These are phyloP conservation scores for Heterococcus sp. DNA, from an alignment of 108 stramenopile species.

Conservation along the genomic window DNA sequence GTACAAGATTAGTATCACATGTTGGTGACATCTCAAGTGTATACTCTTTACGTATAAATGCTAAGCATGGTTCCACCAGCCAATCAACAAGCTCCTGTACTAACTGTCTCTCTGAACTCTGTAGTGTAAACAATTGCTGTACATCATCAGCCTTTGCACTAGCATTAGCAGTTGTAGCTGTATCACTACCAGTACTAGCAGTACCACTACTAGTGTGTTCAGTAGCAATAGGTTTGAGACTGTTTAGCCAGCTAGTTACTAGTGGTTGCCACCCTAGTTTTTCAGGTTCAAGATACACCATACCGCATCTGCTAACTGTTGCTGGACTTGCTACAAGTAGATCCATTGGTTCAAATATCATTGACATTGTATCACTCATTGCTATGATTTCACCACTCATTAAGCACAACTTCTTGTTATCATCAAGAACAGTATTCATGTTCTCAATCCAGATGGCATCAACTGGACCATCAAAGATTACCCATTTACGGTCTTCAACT, in stretches of 20 bases:
- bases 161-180: too few relatives aligned
- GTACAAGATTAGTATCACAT: constrained; percentile 60
- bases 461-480: constrained; percentile 69
- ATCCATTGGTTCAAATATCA: constrained; percentile 69
- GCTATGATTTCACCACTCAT: constrained; percentile 64
- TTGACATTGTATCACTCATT: constrained; percentile 61
- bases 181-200: too few relatives aligned
- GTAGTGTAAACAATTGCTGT: constrained; percentile 16
- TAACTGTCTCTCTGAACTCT: constrained; percentile 18
- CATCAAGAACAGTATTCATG: constrained; percentile 66
- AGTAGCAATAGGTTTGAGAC: too few relatives aligned
- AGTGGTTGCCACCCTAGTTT: constrained; percentile 57
- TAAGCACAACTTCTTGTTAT: constrained; percentile 58
- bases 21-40: constrained; percentile 60
- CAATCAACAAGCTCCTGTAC: constrained; percentile 52
- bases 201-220: too few relatives aligned
- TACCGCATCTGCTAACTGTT: constrained; percentile 63
- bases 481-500: constrained; percentile 67
- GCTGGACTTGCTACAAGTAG: constrained; percentile 63
- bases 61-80: constrained; percentile 64
- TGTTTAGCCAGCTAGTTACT: constrained; percentile 51
- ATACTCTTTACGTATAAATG: constrained; percentile 9
- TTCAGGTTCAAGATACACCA: constrained; percentile 67
- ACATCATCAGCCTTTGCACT: not conserved
- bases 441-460: constrained; percentile 76